Base-by-base conservation (phyloP, 2,329 filamentous ascomycete species). In the Aspergillus eucalypticola region DNA sequence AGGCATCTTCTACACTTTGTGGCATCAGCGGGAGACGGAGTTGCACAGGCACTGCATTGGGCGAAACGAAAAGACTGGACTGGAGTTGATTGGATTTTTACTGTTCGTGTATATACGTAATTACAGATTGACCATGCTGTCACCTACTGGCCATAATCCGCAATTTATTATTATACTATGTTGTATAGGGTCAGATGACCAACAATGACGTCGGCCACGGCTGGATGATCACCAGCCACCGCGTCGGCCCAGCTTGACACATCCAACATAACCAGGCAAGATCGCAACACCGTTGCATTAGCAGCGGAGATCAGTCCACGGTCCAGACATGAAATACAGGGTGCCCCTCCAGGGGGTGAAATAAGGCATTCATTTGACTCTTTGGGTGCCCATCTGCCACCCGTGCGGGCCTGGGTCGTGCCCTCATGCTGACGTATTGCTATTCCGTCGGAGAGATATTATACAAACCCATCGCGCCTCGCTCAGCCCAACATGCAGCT, bases 401-500 rank as follows among this genome's bases (percentile, higher is more conserved):
- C 32, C 32, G 32, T 35, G 32, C 32, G 32, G 39, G 19, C n/a
- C 39, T 17, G 41, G 3, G 41, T 44, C 41, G 50, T 52, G 50
- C 8, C 29, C 39, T 53, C 51, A 53, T 53, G 15, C 51, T 53
- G 51, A 53, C 51, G 51, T 53, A 53, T 53, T 53, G 51, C 51
- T 27, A 7, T 23, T 15, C 27, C 27, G 13, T 8, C 41, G 7
- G 19, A 21, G n/a, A 7, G n/a, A 7, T 11, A 7, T 8, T 42
- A 17, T 17, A 39, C 19, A 25, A 15, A 35, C 5, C 4, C 4
- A 35, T 13, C 11, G 32, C 11, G 10, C 32, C 32, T 6, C 1
- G 32, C 32, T 13, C 11, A 35, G 11, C 4, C 10, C 11, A 35
- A 13, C 11, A 35, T 35, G 32, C 11, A 35, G 32, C 10, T 35